Percentiles rank a stretch among this genome's conserved stretches.
Conservation (phyloP, 352 stramenopile species). For the Blastocystis sp. region DNA sequence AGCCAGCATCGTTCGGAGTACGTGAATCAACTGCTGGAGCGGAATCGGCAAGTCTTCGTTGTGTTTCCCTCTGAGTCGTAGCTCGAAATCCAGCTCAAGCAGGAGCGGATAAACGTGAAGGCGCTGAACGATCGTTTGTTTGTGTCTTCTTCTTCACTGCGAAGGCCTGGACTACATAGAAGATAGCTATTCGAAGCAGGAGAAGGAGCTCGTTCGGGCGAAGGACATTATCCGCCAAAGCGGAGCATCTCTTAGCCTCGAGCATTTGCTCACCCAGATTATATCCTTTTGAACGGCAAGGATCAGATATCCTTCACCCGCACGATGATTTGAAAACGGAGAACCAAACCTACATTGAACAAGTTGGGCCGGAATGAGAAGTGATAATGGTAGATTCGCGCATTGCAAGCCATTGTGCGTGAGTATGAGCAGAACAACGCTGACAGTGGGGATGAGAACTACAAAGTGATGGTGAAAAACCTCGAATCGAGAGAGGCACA, state of each 20-base stretch:
- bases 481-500: conserved; percentile 55
- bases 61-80: neutral
- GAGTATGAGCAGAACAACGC: conserved; percentile 25
- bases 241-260: conserved; percentile 22
- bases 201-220: conserved; percentile 12
- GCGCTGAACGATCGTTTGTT: conserved; percentile 56
- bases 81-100: conserved; percentile 54
- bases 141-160: neutral
- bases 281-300: conserved; percentile 48
- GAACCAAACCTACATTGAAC: conserved; percentile 65
- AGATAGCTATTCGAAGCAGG: conserved; percentile 23
- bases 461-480: conserved; percentile 38
- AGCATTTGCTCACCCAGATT: conserved; percentile 41
- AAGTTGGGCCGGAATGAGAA: conserved; percentile 24
- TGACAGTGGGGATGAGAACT: conserved; percentile 15
- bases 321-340: conserved; percentile 40
- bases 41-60: conserved; percentile 28
- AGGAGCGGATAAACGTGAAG: conserved; percentile 62
- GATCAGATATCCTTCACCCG: neutral
- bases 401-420: conserved; percentile 50
- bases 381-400: conserved; percentile 26
- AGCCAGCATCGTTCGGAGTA: conserved; percentile 59
- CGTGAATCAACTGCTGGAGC: conserved; percentile 55
- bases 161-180: conserved; percentile 47
- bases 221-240: conserved; percentile 52